Conservation (phyloP, 352 stramenopile genomes). For the Phytophthora tubulina region DNA sequence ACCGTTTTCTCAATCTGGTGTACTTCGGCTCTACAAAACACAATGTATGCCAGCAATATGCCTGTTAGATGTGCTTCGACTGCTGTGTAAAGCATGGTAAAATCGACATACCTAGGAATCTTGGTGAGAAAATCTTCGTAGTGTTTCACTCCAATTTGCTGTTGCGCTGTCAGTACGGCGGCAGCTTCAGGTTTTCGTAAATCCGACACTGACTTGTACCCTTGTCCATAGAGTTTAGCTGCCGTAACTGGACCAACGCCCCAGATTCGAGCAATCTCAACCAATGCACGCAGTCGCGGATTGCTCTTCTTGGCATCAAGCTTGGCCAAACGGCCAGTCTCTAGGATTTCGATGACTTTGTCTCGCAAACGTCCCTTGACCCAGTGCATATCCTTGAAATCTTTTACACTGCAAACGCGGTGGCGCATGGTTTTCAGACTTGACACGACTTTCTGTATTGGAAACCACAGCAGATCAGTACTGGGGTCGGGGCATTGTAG, state of each 20-base stretch:
- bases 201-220: constrained; percentile 72
- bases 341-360: constrained; percentile 82
- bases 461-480: background rate
- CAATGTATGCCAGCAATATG: background rate
- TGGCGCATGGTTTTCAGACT: constrained; percentile 75
- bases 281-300: constrained; percentile 58
- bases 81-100: background rate
- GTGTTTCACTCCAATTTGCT: constrained; percentile 84
- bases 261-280: constrained; percentile 80
- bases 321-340: constrained; percentile 79
- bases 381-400: constrained; percentile 74
- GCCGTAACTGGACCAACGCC: constrained; percentile 82
- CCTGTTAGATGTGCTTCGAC: background rate
- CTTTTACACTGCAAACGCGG: constrained; percentile 65
- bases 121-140: constrained; percentile 85
- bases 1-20: constrained; percentile 79
- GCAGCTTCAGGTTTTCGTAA: constrained; percentile 53
- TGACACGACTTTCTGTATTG: constrained; percentile 68
- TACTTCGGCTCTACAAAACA: constrained; percentile 62
- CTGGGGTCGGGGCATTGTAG: background rate
- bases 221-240: constrained; percentile 77
- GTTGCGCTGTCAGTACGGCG: constrained; percentile 60
- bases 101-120: constrained; percentile 59
- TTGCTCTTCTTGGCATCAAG: constrained; percentile 86
- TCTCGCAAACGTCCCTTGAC: constrained; percentile 72